phyloP scores from a whole-genome alignment of 176 grass and related monocot genomes.

The Urochloa ruziziensis region DNA sequence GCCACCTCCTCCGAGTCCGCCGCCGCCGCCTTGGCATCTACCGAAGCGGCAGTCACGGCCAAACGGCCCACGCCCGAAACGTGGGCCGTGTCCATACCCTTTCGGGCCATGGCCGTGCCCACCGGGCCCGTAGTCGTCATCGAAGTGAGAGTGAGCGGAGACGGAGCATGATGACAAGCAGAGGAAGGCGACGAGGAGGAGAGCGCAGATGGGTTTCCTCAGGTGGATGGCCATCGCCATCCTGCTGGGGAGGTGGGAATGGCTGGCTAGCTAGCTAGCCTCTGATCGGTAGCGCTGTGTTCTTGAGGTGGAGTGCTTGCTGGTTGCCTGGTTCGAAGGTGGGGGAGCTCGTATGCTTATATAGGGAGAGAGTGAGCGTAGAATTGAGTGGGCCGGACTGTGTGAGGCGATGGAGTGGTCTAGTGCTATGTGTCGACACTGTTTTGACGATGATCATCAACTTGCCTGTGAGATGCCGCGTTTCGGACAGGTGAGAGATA shows the following conservation, averaged over 20 bases:
- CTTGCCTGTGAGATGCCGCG: constrained; percentile 23
- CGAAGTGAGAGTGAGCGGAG: background rate
- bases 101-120: background rate
- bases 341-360: constrained; percentile 3
- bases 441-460: background rate
- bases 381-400: no score
- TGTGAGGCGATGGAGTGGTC: background rate
- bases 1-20: background rate
- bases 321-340: constrained; percentile 16
- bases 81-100: background rate
- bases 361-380: background rate
- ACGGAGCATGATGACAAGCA: constrained; percentile 25
- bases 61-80: constrained; percentile 26
- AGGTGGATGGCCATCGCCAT: constrained; percentile 5
- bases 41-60: constrained; percentile 45
- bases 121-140: constrained; percentile 26
- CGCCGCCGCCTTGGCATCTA: constrained; percentile 17
- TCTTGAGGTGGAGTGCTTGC: background rate
- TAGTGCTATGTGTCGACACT: background rate
- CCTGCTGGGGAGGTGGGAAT: background rate
- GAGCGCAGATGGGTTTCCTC: background rate
- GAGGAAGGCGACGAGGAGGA: constrained; percentile 13
- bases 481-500: constrained; percentile 28
- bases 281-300: background rate
- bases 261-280: background rate